These are phyloP conservation scores for Aspergillus persii DNA, from an alignment of 2,329 filamentous ascomycete species.

Conservation along the genomic window DNA sequence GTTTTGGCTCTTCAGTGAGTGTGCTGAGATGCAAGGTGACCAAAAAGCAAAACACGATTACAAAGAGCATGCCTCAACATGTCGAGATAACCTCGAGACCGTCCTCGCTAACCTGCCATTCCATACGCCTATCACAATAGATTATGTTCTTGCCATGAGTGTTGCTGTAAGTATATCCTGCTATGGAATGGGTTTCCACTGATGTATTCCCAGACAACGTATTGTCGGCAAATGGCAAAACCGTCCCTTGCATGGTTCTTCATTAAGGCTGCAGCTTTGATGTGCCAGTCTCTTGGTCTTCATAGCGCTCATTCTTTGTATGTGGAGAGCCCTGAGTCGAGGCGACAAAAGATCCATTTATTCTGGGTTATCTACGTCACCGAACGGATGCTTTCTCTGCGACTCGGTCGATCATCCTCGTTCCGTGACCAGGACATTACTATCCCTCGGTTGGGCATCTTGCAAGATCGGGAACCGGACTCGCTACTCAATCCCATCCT, in stretches of 20 bases:
- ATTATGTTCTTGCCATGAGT: not conserved
- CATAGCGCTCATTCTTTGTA: not conserved
- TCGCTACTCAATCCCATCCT: not conserved
- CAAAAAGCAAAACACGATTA: not conserved
- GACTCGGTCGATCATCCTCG: not conserved
- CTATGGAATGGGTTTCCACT: not conserved
- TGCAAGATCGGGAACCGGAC: not conserved
- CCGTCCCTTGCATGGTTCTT: not conserved
- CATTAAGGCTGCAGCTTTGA: not conserved
- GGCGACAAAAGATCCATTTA: not conserved
- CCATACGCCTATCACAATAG: not conserved
- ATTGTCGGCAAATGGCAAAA: not conserved
- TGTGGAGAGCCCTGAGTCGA: not conserved
- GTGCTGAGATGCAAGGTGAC: not conserved
- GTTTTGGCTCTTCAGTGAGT: not conserved
- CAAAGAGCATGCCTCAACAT: not conserved
- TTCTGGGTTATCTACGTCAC: not conserved
- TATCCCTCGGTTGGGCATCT: not conserved
- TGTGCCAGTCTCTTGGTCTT: not conserved
- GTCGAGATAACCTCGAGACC: not conserved
- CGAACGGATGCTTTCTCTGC: not conserved
- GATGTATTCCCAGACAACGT: not conserved
- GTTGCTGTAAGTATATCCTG: not conserved
- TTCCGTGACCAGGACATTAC: slow-evolving; percentile 3
- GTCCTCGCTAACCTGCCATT: not conserved